Base-by-base conservation (phyloP, 140 eudicot genomes). In the Oenanthe javanica region DNA sequence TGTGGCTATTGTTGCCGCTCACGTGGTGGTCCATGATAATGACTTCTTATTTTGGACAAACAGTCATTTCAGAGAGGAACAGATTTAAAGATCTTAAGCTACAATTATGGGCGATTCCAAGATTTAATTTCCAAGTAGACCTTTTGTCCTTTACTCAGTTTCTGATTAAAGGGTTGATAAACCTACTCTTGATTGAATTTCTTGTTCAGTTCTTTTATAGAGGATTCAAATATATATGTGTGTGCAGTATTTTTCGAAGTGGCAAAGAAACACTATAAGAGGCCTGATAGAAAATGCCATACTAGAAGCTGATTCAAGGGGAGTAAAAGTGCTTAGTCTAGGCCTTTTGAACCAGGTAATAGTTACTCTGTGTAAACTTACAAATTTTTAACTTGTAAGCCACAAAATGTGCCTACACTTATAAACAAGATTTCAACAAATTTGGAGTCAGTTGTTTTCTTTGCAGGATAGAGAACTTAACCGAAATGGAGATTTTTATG, bases 51-150 rank as follows among this genome's bases (percentile, higher is more conserved):
- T 74, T 19, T 0, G 78, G 78, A 25, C 9, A 47, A 74, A 89
- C 91, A 2, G 87, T 93, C 42, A 76, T 87, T 31, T 86, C 88
- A 0, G 98, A 94, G 83, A 86, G 89, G 69, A 91, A 92, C 57
- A 67, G 80, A 64, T 83, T 90, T 40, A 85, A 82, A 23, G 84
- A 87, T 71, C 86, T 94, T 50, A 90, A 81, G 74, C 43, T 90
- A 57, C 98, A 94, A 84, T 81, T 87, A 0, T 90, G 97, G 97
- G 87, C 86, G 21, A 79, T 92, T 46, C 98, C 97, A 11, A 88
- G 88, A 76, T 94, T 89, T 81, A 87, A 78, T 42, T 52, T 85
- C 21, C 97, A 94, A 81, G 98, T 94, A 57, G 3, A 21, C 2
- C 10, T 50, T 51, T 27, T 23, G 13, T 12, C 64, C 70, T 63